phyloP scores from a whole-genome alignment of 495 filamentous ascomycete species.

The Tuber microsphaerosporum region DNA sequence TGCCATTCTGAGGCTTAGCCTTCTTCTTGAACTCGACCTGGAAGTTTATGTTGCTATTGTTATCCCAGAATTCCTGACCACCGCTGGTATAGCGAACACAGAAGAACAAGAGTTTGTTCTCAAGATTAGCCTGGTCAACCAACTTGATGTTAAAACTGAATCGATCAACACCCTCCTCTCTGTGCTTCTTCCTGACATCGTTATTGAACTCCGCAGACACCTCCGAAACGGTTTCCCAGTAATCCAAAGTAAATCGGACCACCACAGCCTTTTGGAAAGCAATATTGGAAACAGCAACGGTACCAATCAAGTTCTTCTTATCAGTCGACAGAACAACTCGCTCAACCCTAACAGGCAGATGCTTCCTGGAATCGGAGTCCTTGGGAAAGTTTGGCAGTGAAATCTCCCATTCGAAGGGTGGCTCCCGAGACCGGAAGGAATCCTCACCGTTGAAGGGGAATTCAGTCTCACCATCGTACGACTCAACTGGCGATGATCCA shows the following conservation, averaged over 20 bases:
- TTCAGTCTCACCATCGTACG: slow-evolving; percentile 70
- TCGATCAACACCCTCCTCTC: slow-evolving; percentile 65
- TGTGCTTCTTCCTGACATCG: slow-evolving; percentile 63
- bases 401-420: slow-evolving; percentile 79
- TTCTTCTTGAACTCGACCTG: slow-evolving; percentile 87
- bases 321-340: slow-evolving; percentile 77
- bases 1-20: slow-evolving; percentile 52
- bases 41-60: slow-evolving; percentile 77
- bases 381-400: slow-evolving; percentile 72
- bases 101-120: slow-evolving; percentile 80
- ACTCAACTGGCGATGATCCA: slow-evolving; percentile 85
- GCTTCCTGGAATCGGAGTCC: slow-evolving; percentile 56
- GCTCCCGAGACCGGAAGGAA: slow-evolving; percentile 43
- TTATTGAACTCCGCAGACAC: slow-evolving; percentile 79
- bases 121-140: slow-evolving; percentile 80
- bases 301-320: slow-evolving; percentile 74
- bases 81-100: slow-evolving; percentile 83
- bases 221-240: slow-evolving; percentile 97
- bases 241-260: slow-evolving; percentile 89
- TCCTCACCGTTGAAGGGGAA: slow-evolving; percentile 71
- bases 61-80: slow-evolving; percentile 91
- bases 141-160: slow-evolving; percentile 93
- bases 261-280: slow-evolving; percentile 82
- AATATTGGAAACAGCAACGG: slow-evolving; percentile 76
- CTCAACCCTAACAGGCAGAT: slow-evolving; percentile 67